Conservation (phyloP, 768 basidiomycete genomes). For the Tylopilus cervinicoccineus region DNA sequence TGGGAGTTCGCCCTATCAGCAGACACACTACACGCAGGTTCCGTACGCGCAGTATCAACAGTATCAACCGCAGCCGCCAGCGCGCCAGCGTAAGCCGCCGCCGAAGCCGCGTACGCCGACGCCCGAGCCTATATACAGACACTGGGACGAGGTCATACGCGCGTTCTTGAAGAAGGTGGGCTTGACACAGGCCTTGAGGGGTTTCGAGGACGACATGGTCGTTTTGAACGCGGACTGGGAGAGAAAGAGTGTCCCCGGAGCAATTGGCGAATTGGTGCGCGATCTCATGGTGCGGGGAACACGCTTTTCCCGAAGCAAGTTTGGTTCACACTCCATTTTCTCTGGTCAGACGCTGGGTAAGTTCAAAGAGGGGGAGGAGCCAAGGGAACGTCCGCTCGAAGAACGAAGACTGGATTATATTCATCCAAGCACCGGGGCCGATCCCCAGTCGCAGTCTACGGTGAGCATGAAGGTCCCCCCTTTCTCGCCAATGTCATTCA, state of each 20-base stretch:
- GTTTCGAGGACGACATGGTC: slow-evolving; percentile 68
- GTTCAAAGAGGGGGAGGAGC: slow-evolving; percentile 26
- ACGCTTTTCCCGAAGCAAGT: background rate
- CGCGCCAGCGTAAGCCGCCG: slow-evolving; percentile 29
- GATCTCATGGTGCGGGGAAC: slow-evolving; percentile 45
- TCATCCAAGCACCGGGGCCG: slow-evolving; percentile 41
- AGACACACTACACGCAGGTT: slow-evolving; percentile 32
- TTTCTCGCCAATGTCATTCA: background rate
- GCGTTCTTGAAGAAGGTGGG: slow-evolving; percentile 53
- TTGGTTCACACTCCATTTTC: slow-evolving; percentile 2
- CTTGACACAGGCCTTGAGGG: slow-evolving; percentile 53
- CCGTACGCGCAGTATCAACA: slow-evolving; percentile 34
- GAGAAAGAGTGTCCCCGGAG: slow-evolving; percentile 48
- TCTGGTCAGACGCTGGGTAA: slow-evolving; percentile 25
- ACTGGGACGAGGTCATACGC: slow-evolving; percentile 60
- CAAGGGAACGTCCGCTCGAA: slow-evolving; percentile 43
- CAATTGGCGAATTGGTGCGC: slow-evolving; percentile 48
- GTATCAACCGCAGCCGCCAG: slow-evolving; percentile 24
- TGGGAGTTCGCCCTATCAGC: slow-evolving; percentile 30
- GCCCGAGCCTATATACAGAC: slow-evolving; percentile 44
- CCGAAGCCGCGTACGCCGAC: slow-evolving; percentile 30
- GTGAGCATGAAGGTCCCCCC: slow-evolving; percentile 39
- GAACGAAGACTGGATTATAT: slow-evolving; percentile 67
- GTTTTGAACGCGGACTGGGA: slow-evolving; percentile 70
- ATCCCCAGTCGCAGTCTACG: slow-evolving; percentile 52